A percentile compares a stretch with the other conserved stretches of the same genome.
phyloP scores from a whole-genome alignment of 176 grass and related monocot species.

The Paspalum vaginatum region DNA sequence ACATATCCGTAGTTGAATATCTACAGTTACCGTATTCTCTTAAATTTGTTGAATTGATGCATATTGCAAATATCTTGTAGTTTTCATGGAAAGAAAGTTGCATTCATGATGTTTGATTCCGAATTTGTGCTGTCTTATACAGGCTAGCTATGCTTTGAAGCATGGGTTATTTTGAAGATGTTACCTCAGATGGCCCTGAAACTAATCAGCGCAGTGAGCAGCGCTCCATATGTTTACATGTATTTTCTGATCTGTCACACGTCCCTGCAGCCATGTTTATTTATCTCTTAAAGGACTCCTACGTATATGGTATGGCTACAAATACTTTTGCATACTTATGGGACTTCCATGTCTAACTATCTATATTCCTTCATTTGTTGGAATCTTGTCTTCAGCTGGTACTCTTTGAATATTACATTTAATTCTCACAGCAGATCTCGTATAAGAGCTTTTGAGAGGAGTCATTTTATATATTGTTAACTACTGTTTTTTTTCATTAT shows the following conservation, averaged over 20 bases:
- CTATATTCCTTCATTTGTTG: slow-evolving; percentile 1
- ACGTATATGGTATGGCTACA: slow-evolving; percentile 65
- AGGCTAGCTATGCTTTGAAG: slow-evolving; percentile 43
- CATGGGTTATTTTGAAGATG: slow-evolving; percentile 44
- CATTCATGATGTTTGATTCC: slow-evolving; percentile 20
- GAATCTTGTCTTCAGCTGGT: background rate
- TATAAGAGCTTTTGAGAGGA: slow-evolving; percentile 18
- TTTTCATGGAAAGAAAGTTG: background rate
- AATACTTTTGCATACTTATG: slow-evolving; percentile 6
- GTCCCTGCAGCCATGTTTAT: slow-evolving; percentile 75
- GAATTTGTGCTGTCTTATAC: slow-evolving; percentile 31
- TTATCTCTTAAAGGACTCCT: slow-evolving; percentile 86
- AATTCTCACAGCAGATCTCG: background rate
- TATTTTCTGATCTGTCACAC: slow-evolving; percentile 82
- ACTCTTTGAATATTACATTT: background rate
- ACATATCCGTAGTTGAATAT: background rate
- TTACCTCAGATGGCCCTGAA: slow-evolving; percentile 24
- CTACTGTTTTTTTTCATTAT: background rate
- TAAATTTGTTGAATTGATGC: background rate
- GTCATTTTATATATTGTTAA: background rate
- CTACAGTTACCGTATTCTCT: background rate
- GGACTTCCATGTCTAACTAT: slow-evolving; percentile 11
- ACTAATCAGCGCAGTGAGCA: slow-evolving; percentile 33
- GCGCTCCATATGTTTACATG: slow-evolving; percentile 67
- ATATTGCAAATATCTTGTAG: background rate